phyloP scores from a whole-genome alignment of 202 grass and related monocot genomes.

The Digitaria exilis region DNA sequence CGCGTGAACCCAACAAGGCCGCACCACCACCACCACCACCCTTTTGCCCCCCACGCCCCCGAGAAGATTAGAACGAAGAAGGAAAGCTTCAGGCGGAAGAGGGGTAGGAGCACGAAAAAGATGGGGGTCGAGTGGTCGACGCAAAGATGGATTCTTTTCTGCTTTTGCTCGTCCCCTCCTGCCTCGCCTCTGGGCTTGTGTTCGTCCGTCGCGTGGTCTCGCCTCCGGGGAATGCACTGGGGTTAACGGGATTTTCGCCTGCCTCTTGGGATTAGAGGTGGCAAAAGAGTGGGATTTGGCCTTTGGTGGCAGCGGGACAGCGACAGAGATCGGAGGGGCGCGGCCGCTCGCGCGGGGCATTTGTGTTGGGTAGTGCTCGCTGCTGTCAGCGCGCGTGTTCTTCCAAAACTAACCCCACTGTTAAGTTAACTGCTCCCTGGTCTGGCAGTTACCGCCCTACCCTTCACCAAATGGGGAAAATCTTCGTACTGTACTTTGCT shows the following conservation, averaged over 20 bases:
- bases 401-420: slow-evolving; percentile 35
- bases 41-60: not conserved
- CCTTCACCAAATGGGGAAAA: not conserved
- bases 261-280: not conserved
- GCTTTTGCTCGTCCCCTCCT: not conserved
- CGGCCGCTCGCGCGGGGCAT: not conserved
- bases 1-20: slow-evolving; percentile 27
- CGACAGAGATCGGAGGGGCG: not conserved
- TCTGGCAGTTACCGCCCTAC: not conserved
- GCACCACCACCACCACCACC: not conserved
- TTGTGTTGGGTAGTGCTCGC: not conserved
- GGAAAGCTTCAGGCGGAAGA: slow-evolving; percentile 21
- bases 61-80: slow-evolving; percentile 19
- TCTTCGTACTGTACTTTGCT: too few relatives aligned
- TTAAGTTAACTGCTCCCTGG: not conserved
- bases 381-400: not conserved
- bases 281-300: slow-evolving; percentile 25
- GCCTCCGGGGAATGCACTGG: not conserved
- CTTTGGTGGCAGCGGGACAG: not conserved
- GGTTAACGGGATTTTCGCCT: slow-evolving; percentile 25
- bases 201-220: not conserved
- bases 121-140: not conserved
- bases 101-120: slow-evolving; percentile 18
- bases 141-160: slow-evolving; percentile 8
- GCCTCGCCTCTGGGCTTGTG: not conserved